Base-by-base conservation (phyloP, 208 protist genomes). In the Strigomonas culicis region DNA sequence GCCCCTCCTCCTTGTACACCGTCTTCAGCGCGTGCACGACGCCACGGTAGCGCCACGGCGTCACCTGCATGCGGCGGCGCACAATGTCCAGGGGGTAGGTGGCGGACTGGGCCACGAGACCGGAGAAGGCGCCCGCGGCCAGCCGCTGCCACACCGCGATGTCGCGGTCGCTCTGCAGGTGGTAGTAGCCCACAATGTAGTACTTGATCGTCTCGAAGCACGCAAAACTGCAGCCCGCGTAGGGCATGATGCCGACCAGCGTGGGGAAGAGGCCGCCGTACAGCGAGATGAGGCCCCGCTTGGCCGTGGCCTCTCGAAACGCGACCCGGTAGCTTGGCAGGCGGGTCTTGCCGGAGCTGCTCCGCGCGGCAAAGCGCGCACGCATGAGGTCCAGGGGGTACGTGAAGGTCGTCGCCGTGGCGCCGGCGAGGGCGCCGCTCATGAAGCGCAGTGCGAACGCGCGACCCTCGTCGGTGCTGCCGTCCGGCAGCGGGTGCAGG, bases 51-150 rank as follows among this genome's bases (percentile, higher is more conserved):
- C 86, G 84, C 22, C 74, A 70, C 15, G 86, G 86, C 1, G 78
- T 76, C 21, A 95, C 77, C 74, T 98, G 95, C 92, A 97, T 97
- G 57, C 95, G 77, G 1, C 95, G 86, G 1, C 95, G 88, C 55
- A 98, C 90, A 70, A 97, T 95, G 75, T 98, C 95, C 4, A 98
- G 75, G 1, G 95, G 95, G 60, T 98, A 98, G n/a, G 93, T 95
- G 34, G 84, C 80, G 27, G 92, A 95, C 76, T 98, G 95, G 11
- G 89, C 92, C n/a, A 97, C 49, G 27, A 95, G 66, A 15, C 95
- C 95, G n/a, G 92, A 78, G 22, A 95, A 66, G 11, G 72, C 91
- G 58, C 94, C 94, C 25, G 86, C 87, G 30, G 88, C 51, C 32
- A 94, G 72, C 1, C 88, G 75, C 66, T 93, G 84, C 47, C 73